phyloP scores from a whole-genome alignment of 805 yeast genomes.

The Saccharomycopsis microspora region DNA sequence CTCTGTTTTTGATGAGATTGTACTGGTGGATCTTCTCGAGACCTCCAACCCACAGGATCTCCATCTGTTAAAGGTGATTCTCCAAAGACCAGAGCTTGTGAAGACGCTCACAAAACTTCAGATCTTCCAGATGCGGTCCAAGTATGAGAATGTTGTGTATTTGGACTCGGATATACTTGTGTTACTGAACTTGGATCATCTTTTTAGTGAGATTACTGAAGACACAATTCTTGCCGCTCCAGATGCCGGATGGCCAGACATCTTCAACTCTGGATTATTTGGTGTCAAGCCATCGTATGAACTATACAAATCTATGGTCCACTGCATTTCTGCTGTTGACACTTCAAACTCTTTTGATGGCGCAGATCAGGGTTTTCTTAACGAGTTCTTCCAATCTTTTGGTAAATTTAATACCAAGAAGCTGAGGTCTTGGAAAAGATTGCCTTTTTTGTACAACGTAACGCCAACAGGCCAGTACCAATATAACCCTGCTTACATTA shows the following conservation, averaged over 20 bases:
- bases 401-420: slow-evolving; percentile 16
- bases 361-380: slow-evolving; percentile 85
- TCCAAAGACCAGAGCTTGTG: slow-evolving; percentile 41
- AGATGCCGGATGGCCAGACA: slow-evolving; percentile 89
- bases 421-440: slow-evolving; percentile 43
- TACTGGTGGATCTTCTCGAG: slow-evolving; percentile 5
- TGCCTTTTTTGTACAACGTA: slow-evolving; percentile 80
- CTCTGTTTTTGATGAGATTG: slow-evolving; percentile 8
- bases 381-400: slow-evolving; percentile 46
- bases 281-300: slow-evolving; percentile 52
- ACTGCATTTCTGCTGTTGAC: slow-evolving; percentile 20
- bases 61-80: slow-evolving; percentile 12
- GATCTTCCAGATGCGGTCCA: slow-evolving; percentile 34
- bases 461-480: slow-evolving; percentile 58
- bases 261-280: slow-evolving; percentile 75
- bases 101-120: slow-evolving; percentile 40
- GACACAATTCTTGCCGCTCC: slow-evolving; percentile 41
- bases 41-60: slow-evolving; percentile 4
- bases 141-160: slow-evolving; percentile 39
- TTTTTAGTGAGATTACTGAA: not conserved
- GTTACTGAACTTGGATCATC: slow-evolving; percentile 10
- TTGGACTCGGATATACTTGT: slow-evolving; percentile 52
- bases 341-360: slow-evolving; percentile 54
- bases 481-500: slow-evolving; percentile 56
- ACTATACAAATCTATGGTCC: slow-evolving; percentile 31